These are phyloP conservation scores for Coemansia sp. DNA, from an alignment of 192 early-diverging fungal genomes.

Conservation along the genomic window DNA sequence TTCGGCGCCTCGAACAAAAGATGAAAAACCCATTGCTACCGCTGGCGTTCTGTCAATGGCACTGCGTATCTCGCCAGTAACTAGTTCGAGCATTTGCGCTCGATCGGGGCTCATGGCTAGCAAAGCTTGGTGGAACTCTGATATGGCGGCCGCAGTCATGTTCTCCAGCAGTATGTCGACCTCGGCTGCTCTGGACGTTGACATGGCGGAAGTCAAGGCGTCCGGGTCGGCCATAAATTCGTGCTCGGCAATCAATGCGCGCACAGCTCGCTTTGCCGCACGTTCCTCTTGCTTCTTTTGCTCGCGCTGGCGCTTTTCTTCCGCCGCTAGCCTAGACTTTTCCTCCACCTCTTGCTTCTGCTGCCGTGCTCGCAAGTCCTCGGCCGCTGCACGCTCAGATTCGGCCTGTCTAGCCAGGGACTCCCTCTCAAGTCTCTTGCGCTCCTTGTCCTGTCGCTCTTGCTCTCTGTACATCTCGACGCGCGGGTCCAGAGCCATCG, in stretches of 20 bases:
- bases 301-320: slow-evolving; percentile 38
- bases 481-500: slow-evolving; percentile 74
- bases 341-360: slow-evolving; percentile 18
- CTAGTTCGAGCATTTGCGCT: not conserved
- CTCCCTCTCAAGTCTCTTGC: slow-evolving; percentile 28
- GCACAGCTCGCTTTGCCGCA: slow-evolving; percentile 29
- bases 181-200: slow-evolving; percentile 40
- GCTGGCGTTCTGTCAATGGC: slow-evolving; percentile 14
- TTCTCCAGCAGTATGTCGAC: slow-evolving; percentile 62
- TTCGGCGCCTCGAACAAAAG: slow-evolving; percentile 24
- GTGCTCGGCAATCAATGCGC: slow-evolving; percentile 57
- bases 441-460: slow-evolving; percentile 60
- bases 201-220: slow-evolving; percentile 5
- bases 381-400: slow-evolving; percentile 27
- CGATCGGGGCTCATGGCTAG: not conserved
- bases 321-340: slow-evolving; percentile 21
- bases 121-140: slow-evolving; percentile 39
- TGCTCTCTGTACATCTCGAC: slow-evolving; percentile 72
- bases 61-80: not conserved
- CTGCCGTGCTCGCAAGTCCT: slow-evolving; percentile 26
- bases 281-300: slow-evolving; percentile 52
- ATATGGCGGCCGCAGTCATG: slow-evolving; percentile 46
- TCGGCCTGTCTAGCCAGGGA: slow-evolving; percentile 40
- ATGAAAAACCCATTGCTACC: slow-evolving; percentile 19
- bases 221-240: slow-evolving; percentile 43